A percentile compares a stretch with the other conserved stretches of the same genome.
Conservation (phyloP, 768 basidiomycete genomes). For the Mycena pura region DNA sequence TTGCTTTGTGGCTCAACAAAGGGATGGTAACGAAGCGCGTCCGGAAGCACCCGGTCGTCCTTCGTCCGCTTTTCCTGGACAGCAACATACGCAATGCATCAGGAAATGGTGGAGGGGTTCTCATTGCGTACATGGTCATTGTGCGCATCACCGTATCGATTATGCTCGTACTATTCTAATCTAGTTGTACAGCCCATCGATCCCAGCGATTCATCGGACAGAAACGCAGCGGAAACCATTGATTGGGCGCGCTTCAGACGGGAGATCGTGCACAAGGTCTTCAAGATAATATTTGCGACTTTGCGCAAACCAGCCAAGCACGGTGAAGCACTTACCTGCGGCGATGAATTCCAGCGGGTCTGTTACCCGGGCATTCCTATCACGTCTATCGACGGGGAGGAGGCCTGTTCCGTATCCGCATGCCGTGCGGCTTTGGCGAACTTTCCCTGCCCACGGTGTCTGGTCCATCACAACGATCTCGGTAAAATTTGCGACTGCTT, state of each 20-base stretch:
- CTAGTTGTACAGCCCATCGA: background rate
- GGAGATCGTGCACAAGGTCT: no score
- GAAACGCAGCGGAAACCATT: background rate
- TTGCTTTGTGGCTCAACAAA: conserved; percentile 9
- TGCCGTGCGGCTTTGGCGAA: background rate
- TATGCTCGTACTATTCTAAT: no score
- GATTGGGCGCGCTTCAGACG: no score
- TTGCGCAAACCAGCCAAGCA: background rate
- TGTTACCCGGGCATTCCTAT: conserved; percentile 1
- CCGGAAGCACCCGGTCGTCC: background rate
- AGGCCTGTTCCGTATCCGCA: conserved; percentile 1
- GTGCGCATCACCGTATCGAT: no score
- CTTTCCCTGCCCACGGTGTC: conserved; percentile 2
- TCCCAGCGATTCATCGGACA: background rate
- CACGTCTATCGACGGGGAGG: conserved; percentile 1
- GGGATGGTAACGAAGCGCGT: conserved; percentile 5
- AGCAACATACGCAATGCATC: conserved; percentile 9
- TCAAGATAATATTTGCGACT: background rate
- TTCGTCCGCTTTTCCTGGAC: background rate
- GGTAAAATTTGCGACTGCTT: background rate
- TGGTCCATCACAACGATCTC: background rate
- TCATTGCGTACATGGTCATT: conserved; percentile 3
- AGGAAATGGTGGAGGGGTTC: conserved; percentile 9
- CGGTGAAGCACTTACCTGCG: background rate
- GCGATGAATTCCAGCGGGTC: background rate